Evolutionary conservation across 257 asterid genomes (phyloP).

Genomic region (Lycium barbarum): DNA sequence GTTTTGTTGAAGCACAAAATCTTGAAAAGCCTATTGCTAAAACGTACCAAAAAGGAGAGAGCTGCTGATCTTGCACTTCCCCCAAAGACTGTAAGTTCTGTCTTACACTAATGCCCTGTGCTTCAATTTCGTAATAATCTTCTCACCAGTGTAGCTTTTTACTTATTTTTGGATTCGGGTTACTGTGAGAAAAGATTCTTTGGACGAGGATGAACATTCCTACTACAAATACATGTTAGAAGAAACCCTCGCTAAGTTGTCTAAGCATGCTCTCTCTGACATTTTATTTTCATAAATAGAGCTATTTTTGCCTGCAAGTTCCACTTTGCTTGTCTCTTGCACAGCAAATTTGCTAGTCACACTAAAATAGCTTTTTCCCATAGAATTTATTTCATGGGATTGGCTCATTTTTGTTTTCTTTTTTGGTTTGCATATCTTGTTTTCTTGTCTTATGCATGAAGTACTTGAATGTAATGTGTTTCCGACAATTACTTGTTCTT

Average conservation of each 20-base stretch:
- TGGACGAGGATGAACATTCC: constrained; percentile 75
- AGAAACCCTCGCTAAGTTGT: constrained; percentile 71
- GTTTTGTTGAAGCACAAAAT: constrained; percentile 77
- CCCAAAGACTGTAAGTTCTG: constrained; percentile 66
- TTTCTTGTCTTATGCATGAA: not conserved
- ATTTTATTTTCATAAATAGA: not conserved
- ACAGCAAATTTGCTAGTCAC: too few relatives aligned
- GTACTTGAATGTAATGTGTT: not conserved
- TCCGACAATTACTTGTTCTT: not conserved
- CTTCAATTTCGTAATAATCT: not conserved
- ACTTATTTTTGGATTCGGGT: constrained; percentile 53
- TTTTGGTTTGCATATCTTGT: not conserved
- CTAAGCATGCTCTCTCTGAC: constrained; percentile 54
- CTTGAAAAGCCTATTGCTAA: constrained; percentile 69
- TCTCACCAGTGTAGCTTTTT: not conserved
- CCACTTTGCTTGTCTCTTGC: not conserved
- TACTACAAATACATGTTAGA: constrained; percentile 41
- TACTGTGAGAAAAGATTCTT: constrained; percentile 66
- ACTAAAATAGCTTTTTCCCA: too few relatives aligned
- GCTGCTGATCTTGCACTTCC: constrained; percentile 96
- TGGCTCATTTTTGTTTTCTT: not conserved
- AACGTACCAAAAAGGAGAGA: constrained; percentile 93
- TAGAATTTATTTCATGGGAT: too few relatives aligned
- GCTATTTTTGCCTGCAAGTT: constrained; percentile 1
- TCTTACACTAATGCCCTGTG: not conserved